Conservation (phyloP, 2,329 filamentous ascomycete species). For the Phoma sp. region DNA sequence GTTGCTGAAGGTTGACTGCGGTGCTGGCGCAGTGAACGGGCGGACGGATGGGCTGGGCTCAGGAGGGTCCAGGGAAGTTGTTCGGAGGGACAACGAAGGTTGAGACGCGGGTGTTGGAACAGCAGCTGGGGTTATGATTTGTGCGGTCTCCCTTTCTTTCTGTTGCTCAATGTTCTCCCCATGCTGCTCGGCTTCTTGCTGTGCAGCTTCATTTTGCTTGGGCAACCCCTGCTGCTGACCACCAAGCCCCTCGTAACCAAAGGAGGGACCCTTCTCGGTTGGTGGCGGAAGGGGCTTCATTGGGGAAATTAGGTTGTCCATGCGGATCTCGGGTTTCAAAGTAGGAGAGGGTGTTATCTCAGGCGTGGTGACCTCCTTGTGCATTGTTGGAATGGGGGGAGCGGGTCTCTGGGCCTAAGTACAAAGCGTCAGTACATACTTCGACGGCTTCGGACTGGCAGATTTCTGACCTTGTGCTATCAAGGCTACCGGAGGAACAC, state of each 20-base stretch:
- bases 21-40: slow-evolving; percentile 15
- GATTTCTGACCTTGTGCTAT: slow-evolving; percentile 6
- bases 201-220: slow-evolving; percentile 1
- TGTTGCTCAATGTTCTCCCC: background rate
- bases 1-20: slow-evolving; percentile 1
- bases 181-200: background rate
- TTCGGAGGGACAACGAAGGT: slow-evolving; percentile 8
- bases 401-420: slow-evolving; percentile 32
- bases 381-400: slow-evolving; percentile 24
- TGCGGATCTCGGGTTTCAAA: slow-evolving; percentile 24
- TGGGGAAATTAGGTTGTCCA: slow-evolving; percentile 30
- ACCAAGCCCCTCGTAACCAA: slow-evolving; percentile 35
- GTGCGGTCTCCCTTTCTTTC: background rate
- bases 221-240: slow-evolving; percentile 9
- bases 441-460: background rate
- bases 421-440: background rate
- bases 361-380: slow-evolving; percentile 36
- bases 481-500: slow-evolving; percentile 28
- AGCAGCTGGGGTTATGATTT: background rate
- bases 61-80: slow-evolving; percentile 21
- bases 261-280: slow-evolving; percentile 28
- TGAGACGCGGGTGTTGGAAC: slow-evolving; percentile 1
- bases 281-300: slow-evolving; percentile 28
- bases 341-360: slow-evolving; percentile 41
- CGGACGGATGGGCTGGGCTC: slow-evolving; percentile 14